Percentiles rank a stretch among this genome's conserved stretches.
These are phyloP conservation scores for Sporothrix brunneoviolacea DNA, from an alignment of 2,329 filamentous ascomycete species.

Conservation along the genomic window DNA sequence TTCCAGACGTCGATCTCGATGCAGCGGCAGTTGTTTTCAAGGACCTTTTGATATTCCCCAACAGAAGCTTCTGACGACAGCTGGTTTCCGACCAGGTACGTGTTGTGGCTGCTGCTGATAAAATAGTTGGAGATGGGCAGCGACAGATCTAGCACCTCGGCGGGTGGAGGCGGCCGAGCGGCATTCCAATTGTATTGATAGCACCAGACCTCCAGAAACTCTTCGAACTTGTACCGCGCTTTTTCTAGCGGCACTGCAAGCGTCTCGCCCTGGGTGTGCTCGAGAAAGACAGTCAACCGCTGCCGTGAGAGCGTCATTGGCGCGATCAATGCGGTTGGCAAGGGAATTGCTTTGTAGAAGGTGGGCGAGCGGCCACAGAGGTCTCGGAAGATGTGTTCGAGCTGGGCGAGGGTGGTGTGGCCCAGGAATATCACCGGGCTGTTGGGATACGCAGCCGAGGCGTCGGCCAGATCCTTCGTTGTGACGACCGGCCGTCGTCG, in stretches of 20 bases:
- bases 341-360: conserved; percentile 13
- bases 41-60: conserved; percentile 69
- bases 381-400: conserved; percentile 41
- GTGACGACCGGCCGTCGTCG: conserved; percentile 13
- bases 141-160: conserved; percentile 48
- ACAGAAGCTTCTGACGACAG: conserved; percentile 69
- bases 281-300: conserved; percentile 44
- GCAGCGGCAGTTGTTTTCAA: conserved; percentile 73
- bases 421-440: conserved; percentile 36
- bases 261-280: conserved; percentile 40
- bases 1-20: conserved; percentile 97
- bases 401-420: conserved; percentile 40
- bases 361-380: conserved; percentile 31
- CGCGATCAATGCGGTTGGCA: neutral
- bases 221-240: conserved; percentile 38
- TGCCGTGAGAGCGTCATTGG: conserved; percentile 27
- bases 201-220: conserved; percentile 46
- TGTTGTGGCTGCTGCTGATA: conserved; percentile 93
- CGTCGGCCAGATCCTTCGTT: conserved; percentile 17
- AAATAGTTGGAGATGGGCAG: conserved; percentile 82
- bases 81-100: conserved; percentile 83
- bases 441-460: conserved; percentile 13
- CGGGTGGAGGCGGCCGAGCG: conserved; percentile 26
- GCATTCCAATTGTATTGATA: conserved; percentile 38
- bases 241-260: conserved; percentile 28